These are phyloP conservation scores for Phytophthora nicotianae DNA, from an alignment of 352 stramenopile species.

Conservation along the genomic window DNA sequence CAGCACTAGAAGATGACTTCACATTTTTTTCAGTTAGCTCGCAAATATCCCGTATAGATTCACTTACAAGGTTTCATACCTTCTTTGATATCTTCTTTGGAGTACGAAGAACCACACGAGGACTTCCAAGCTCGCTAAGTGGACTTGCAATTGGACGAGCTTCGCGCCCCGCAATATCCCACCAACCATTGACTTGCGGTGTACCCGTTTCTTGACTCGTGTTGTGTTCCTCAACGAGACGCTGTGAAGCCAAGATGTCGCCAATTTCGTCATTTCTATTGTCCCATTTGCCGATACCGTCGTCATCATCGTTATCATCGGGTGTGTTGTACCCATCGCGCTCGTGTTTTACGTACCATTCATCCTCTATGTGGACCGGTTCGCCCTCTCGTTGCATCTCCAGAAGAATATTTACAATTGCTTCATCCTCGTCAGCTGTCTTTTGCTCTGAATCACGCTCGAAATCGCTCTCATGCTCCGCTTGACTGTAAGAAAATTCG, in stretches of 20 bases:
- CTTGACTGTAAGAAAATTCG: constrained; percentile 63
- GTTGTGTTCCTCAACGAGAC: constrained; percentile 27
- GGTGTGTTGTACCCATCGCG: constrained; percentile 24
- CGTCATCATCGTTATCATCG: constrained; percentile 28
- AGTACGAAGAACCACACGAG: constrained; percentile 36
- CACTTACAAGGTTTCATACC: constrained; percentile 24
- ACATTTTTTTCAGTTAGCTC: constrained; percentile 15
- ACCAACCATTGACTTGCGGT: constrained; percentile 42
- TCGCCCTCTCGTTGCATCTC: constrained; percentile 51
- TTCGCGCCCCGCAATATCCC: constrained; percentile 52
- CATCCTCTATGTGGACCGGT: neutral
- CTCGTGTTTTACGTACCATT: constrained; percentile 32
- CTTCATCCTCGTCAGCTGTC: constrained; percentile 47
- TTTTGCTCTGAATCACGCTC: constrained; percentile 11
- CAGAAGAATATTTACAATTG: constrained; percentile 53
- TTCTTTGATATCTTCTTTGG: constrained; percentile 24
- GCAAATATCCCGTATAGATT: neutral
- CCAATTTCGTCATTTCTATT: constrained; percentile 53
- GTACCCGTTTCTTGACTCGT: constrained; percentile 6
- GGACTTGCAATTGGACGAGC: constrained; percentile 36
- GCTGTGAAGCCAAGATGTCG: constrained; percentile 75
- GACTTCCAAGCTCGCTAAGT: constrained; percentile 59
- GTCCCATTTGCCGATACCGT: constrained; percentile 24
- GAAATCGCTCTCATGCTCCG: constrained; percentile 13
- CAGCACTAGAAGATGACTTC: constrained; percentile 24